These are phyloP conservation scores for Calocera viscosa DNA, from an alignment of 768 basidiomycete species.

Conservation along the genomic window DNA sequence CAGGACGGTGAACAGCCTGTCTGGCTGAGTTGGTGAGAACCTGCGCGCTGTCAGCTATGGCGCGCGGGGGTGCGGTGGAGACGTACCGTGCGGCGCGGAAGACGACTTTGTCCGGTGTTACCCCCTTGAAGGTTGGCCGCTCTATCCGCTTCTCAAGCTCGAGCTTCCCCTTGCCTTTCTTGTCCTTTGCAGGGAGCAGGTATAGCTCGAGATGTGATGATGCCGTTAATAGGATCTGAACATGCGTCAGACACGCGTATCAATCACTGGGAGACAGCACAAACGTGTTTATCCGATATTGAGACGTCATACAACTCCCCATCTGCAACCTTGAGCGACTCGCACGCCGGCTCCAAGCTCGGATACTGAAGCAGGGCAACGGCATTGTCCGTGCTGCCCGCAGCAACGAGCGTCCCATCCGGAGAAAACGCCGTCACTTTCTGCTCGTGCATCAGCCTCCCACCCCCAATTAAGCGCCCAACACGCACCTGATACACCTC, in stretches of 20 bases:
- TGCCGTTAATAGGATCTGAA: constrained; percentile 6
- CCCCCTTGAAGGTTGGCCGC: not conserved
- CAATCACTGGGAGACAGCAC: constrained; percentile 16
- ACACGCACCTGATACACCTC: constrained; percentile 74
- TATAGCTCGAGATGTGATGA: not conserved
- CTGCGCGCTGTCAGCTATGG: not conserved
- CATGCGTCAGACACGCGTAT: not conserved
- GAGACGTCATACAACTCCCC: constrained; percentile 81
- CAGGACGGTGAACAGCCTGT: not conserved
- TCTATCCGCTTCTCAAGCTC: not conserved
- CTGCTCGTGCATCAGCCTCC: constrained; percentile 32
- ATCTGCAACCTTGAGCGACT: constrained; percentile 40
- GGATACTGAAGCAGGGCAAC: constrained; percentile 58
- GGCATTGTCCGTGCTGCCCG: constrained; percentile 55
- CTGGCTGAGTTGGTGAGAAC: not conserved
- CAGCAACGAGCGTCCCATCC: constrained; percentile 48
- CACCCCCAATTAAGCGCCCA: not conserved
- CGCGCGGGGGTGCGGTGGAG: not conserved
- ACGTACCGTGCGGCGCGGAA: not conserved
- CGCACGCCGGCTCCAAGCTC: constrained; percentile 35
- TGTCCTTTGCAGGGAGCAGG: not conserved
- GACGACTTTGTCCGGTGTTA: not conserved
- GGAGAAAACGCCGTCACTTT: constrained; percentile 80
- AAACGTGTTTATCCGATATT: constrained; percentile 55
- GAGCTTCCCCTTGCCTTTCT: not conserved